Evolutionary conservation across 495 filamentous ascomycete species (phyloP).

Genomic region (Trichoderma parareesei): DNA sequence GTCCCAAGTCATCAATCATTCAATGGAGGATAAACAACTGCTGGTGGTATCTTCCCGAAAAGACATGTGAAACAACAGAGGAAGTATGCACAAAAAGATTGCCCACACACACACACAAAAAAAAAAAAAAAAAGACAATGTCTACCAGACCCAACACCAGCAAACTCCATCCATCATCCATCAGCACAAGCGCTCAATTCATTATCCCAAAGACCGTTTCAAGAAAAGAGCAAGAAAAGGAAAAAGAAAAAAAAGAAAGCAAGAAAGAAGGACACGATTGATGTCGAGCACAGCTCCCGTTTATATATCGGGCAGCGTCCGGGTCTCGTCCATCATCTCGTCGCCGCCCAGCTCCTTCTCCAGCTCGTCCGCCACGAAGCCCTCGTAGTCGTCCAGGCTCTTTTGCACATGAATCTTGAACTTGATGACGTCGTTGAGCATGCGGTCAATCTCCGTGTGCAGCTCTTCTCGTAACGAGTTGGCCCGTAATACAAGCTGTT

Average conservation of each 20-base stretch:
- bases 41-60: background rate
- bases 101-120: background rate
- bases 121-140: too few species aligned
- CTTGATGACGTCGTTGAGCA: slow-evolving; percentile 94
- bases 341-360: slow-evolving; percentile 65
- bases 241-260: too few species aligned
- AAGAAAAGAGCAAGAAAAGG: background rate
- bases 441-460: slow-evolving; percentile 90
- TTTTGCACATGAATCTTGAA: slow-evolving; percentile 98
- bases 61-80: background rate
- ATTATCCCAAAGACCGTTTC: background rate
- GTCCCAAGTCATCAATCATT: slow-evolving; percentile 2
- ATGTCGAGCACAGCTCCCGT: background rate
- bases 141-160: background rate
- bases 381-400: slow-evolving; percentile 84
- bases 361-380: slow-evolving; percentile 83
- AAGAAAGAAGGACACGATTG: too few species aligned
- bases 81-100: background rate
- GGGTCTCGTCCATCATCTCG: slow-evolving; percentile 21
- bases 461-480: slow-evolving; percentile 84
- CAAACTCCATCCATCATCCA: slow-evolving; percentile 7
- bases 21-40: background rate
- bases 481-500: slow-evolving; percentile 77
- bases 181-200: background rate
- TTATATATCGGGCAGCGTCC: background rate